These are phyloP conservation scores for Cladosporium sp. DNA, from an alignment of 2,329 filamentous ascomycete species.

Conservation along the genomic window DNA sequence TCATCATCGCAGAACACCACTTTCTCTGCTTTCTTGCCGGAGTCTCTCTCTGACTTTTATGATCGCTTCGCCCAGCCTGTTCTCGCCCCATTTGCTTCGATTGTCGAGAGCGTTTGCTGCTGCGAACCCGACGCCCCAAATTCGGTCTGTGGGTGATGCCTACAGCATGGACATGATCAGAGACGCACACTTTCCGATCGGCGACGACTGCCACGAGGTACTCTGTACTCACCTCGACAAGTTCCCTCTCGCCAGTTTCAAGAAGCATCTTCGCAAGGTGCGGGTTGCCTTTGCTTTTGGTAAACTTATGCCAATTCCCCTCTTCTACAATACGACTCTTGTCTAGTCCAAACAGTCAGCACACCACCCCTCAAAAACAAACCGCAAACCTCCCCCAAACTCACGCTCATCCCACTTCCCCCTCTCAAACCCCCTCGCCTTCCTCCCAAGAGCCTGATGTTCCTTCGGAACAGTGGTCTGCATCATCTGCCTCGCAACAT, in stretches of 20 bases:
- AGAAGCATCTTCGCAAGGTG: conserved; percentile 48
- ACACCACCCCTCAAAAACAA: not conserved
- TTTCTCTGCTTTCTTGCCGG: conserved; percentile 34
- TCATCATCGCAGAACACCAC: not conserved
- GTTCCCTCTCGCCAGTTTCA: conserved; percentile 53
- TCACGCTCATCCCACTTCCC: conserved; percentile 45
- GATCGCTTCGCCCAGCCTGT: conserved; percentile 59
- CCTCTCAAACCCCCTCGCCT: conserved; percentile 50
- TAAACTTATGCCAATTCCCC: conserved; percentile 59
- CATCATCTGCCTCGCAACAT: conserved; percentile 47
- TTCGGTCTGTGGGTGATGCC: conserved; percentile 50
- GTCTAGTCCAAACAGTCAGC: conserved; percentile 27
- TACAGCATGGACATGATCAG: conserved; percentile 17
- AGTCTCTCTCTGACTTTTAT: conserved; percentile 54
- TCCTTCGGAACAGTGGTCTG: conserved; percentile 41
- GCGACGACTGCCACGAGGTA: too few species aligned
- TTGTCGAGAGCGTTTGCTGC: conserved; percentile 46
- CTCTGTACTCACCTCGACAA: conserved; percentile 61
- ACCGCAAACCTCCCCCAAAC: conserved; percentile 12
- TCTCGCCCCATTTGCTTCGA: conserved; percentile 56
- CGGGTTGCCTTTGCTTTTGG: conserved; percentile 35
- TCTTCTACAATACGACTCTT: conserved; percentile 53
- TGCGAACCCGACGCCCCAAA: conserved; percentile 63
- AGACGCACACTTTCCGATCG: too few species aligned
- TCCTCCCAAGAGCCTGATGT: conserved; percentile 53